Evolutionary conservation across 2,329 filamentous ascomycete genomes (phyloP).

Genomic region (Ceratocystis eucalypticola): DNA sequence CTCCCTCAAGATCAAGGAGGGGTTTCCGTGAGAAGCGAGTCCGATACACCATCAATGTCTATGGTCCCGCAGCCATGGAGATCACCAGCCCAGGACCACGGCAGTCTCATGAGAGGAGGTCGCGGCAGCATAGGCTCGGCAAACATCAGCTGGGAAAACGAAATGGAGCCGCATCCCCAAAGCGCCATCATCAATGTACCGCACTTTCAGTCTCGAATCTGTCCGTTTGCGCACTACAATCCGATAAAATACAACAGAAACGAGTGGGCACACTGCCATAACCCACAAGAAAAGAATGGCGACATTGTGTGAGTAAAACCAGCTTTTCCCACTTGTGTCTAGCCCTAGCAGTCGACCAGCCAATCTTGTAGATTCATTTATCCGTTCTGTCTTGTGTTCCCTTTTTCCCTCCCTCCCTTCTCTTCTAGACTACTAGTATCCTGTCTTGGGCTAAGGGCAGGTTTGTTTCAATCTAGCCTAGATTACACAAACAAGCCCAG

Average conservation of each 20-base stretch:
- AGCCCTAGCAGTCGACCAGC: not conserved
- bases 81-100: not conserved
- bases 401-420: not conserved
- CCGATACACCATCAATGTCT: not conserved
- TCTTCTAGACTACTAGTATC: not conserved
- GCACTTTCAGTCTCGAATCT: conserved; percentile 13
- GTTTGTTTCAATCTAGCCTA: no score
- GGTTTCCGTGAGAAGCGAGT: not conserved
- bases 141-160: conserved; percentile 11
- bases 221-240: conserved; percentile 17
- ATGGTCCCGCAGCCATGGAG: conserved; percentile 1
- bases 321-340: not conserved
- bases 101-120: not conserved
- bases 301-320: conserved; percentile 18
- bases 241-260: conserved; percentile 12
- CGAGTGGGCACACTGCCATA: conserved; percentile 17
- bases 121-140: conserved; percentile 10
- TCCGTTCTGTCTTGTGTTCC: not conserved
- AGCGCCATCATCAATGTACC: not conserved
- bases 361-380: not conserved
- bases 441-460: not conserved
- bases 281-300: conserved; percentile 18
- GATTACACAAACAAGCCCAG: no score
- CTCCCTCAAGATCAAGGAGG: conserved; percentile 5
- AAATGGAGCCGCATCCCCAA: conserved; percentile 3